Percentiles rank a stretch among this genome's conserved stretches.
Evolutionary conservation across 2,329 filamentous ascomycete species (phyloP).

Genomic region (Teratosphaeriaceae sp.): DNA sequence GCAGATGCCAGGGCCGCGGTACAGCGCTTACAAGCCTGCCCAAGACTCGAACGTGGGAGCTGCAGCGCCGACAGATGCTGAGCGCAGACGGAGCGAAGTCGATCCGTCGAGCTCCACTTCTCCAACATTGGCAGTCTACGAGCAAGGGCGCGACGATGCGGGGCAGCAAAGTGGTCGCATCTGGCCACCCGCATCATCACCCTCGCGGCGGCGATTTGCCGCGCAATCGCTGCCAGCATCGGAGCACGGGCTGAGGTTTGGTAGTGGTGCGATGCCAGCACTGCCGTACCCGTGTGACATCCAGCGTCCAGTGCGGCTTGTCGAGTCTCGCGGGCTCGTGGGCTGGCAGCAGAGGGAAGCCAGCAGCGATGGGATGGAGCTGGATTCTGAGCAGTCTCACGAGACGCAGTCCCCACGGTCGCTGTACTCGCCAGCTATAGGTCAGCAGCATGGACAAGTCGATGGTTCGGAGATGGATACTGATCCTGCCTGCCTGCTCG

Average conservation of each 20-base stretch:
- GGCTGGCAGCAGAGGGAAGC: slow-evolving; percentile 22
- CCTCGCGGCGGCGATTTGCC: slow-evolving; percentile 7
- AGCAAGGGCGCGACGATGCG: no score
- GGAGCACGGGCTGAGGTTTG: slow-evolving; percentile 23
- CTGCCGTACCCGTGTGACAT: slow-evolving; percentile 24
- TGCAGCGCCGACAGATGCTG: slow-evolving; percentile 9
- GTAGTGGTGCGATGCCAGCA: slow-evolving; percentile 15
- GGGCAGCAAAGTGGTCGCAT: no score
- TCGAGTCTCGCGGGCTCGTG: slow-evolving; percentile 24
- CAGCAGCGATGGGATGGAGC: slow-evolving; percentile 19
- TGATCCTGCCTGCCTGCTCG: no score
- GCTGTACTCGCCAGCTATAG: slow-evolving; percentile 2
- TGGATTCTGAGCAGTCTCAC: slow-evolving; percentile 17
- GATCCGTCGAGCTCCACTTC: slow-evolving; percentile 8
- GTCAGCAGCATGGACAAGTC: background rate
- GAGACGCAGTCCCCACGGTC: slow-evolving; percentile 8
- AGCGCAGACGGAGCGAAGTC: slow-evolving; percentile 13
- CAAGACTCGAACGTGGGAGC: slow-evolving; percentile 33
- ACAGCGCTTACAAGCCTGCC: slow-evolving; percentile 70
- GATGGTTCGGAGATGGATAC: no score
- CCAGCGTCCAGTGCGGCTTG: slow-evolving; percentile 15
- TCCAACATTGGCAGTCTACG: slow-evolving; percentile 1
- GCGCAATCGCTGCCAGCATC: slow-evolving; percentile 20
- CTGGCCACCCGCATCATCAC: background rate
- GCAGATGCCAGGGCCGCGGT: slow-evolving; percentile 80